These are phyloP conservation scores for Sarocladium brachiariae DNA, from an alignment of 2,329 filamentous ascomycete species.

Conservation along the genomic window DNA sequence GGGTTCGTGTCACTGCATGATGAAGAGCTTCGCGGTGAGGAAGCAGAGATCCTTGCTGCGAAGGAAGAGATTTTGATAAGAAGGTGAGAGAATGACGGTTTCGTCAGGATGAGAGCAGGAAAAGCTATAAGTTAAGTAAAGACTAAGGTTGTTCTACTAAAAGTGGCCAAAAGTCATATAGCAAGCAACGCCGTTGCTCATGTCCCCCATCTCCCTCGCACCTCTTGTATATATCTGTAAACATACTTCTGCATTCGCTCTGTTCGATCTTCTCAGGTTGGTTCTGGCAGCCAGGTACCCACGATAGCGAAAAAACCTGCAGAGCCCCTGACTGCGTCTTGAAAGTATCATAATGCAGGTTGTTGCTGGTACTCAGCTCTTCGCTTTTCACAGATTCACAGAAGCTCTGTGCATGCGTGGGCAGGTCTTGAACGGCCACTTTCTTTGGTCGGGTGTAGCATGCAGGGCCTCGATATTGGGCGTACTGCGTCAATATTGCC, in stretches of 20 bases:
- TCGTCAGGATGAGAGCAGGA: no score
- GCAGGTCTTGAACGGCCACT: background rate
- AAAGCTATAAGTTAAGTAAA: no score
- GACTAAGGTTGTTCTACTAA: no score
- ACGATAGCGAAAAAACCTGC: background rate
- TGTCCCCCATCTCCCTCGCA: background rate
- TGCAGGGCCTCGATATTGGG: background rate
- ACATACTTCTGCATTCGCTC: background rate
- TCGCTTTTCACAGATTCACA: background rate
- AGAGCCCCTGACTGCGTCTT: background rate
- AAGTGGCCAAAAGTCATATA: background rate
- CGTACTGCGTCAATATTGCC: background rate
- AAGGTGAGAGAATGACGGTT: no score
- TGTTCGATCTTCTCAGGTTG: background rate
- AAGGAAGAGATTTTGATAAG: no score
- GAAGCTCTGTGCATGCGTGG: background rate
- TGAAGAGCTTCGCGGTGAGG: no score
- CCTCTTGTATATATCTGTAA: background rate
- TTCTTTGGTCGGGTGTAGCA: background rate
- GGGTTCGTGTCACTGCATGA: no score
- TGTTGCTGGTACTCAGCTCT: background rate
- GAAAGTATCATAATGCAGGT: background rate
- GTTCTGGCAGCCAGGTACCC: background rate
- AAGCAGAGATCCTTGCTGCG: no score
- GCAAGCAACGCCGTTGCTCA: background rate